These are phyloP conservation scores for Macaranga tanarius DNA, from an alignment of 441 rosid genomes.

Conservation along the genomic window DNA sequence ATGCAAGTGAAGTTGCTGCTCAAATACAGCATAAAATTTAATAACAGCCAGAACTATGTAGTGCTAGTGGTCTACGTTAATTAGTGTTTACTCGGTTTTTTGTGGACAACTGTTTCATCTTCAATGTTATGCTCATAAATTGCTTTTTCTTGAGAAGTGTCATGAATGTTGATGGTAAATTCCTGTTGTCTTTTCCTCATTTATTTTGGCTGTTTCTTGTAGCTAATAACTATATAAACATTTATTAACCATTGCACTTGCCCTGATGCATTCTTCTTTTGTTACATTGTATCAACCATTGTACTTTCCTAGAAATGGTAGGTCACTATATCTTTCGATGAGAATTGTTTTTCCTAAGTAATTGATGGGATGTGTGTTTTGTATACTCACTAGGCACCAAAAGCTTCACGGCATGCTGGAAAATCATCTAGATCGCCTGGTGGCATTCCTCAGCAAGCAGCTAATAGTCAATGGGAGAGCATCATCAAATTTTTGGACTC, in stretches of 20 bases:
- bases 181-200: constrained; percentile 1
- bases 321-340: constrained; percentile 6
- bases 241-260: too few species aligned
- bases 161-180: not conserved
- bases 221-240: not conserved
- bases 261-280: too few species aligned
- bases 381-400: constrained; percentile 64
- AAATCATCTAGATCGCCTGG: constrained; percentile 83
- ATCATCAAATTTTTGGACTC: constrained; percentile 93
- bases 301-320: not conserved
- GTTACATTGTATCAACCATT: not conserved
- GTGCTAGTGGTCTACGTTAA: not conserved
- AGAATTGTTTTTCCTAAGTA: constrained; percentile 7
- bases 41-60: not conserved
- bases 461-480: constrained; percentile 86
- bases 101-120: not conserved
- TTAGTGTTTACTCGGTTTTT: not conserved
- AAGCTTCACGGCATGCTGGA: constrained; percentile 70
- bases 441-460: constrained; percentile 56
- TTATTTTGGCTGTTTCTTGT: not conserved
- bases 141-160: not conserved
- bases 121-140: not conserved
- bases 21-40: not conserved
- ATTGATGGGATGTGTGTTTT: not conserved
- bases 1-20: not conserved